Conservation (phyloP, 805 yeast genomes). For the Ogataea glucozyma region DNA sequence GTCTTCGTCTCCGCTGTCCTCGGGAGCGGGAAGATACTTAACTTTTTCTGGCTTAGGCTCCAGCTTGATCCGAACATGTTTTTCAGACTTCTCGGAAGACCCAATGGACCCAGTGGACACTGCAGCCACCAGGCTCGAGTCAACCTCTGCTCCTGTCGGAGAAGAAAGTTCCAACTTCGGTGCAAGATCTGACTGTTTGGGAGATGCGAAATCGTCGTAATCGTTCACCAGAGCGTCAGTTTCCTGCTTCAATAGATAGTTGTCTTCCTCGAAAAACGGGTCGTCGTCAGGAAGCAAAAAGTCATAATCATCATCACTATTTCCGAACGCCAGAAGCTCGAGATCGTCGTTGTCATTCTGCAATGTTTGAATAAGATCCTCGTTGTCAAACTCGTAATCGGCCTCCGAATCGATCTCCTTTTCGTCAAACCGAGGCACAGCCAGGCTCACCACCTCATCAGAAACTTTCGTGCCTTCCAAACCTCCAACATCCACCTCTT, state of each 20-base stretch:
- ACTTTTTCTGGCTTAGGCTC: conserved; percentile 26
- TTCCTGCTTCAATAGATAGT: conserved; percentile 41
- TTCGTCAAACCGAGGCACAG: conserved; percentile 54
- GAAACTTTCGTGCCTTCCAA: conserved; percentile 29
- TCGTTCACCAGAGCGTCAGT: conserved; percentile 46
- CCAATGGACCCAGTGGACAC: background rate
- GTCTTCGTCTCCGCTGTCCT: conserved; percentile 44
- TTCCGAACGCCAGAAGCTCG: conserved; percentile 37
- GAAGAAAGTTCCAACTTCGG: conserved; percentile 5
- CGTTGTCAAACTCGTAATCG: conserved; percentile 60
- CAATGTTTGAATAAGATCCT: conserved; percentile 42
- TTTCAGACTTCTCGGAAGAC: conserved; percentile 4
- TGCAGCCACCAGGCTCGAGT: background rate
- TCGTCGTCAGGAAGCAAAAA: conserved; percentile 30
- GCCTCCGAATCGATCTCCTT: conserved; percentile 53
- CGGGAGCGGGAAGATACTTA: conserved; percentile 42
- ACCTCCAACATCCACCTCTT: conserved; percentile 40
- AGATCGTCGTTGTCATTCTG: conserved; percentile 41
- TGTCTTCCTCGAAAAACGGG: conserved; percentile 49
- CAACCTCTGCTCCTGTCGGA: background rate
- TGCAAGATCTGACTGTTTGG: conserved; percentile 31
- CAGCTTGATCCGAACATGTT: conserved; percentile 14
- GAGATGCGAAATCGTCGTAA: conserved; percentile 35
- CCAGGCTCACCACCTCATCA: conserved; percentile 36
- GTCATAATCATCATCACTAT: conserved; percentile 37